Conservation (phyloP, 176 grass and related monocot species). For the Elaeis guineensis region DNA sequence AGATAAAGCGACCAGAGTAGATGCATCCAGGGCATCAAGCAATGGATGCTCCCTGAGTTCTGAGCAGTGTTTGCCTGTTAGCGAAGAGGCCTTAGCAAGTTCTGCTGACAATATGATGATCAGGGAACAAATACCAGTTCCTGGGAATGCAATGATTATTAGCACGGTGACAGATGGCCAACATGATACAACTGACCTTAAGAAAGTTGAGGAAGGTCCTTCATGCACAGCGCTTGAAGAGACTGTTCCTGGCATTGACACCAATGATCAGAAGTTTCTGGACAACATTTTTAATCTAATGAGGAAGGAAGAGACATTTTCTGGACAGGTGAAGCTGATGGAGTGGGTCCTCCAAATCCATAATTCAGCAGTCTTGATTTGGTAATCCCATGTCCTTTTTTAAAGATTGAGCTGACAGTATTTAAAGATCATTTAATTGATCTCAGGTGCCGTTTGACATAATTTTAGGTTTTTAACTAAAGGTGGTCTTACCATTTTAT, state of each 20-base stretch:
- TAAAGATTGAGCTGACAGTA: slow-evolving; percentile 5
- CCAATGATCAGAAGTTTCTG: slow-evolving; percentile 80
- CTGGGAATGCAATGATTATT: slow-evolving; percentile 15
- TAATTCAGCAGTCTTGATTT: slow-evolving; percentile 63
- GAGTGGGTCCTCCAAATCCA: slow-evolving; percentile 84
- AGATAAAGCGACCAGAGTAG: slow-evolving; percentile 48
- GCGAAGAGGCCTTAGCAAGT: too few species aligned
- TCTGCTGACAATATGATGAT: slow-evolving; percentile 28
- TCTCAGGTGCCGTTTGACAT: slow-evolving; percentile 2
- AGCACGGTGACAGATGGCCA: slow-evolving; percentile 15
- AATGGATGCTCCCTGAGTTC: slow-evolving; percentile 23
- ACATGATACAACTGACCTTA: slow-evolving; percentile 21
- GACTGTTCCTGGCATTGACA: slow-evolving; percentile 36
- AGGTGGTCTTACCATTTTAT: slow-evolving; percentile 72
- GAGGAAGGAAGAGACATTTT: slow-evolving; percentile 73
- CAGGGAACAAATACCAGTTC: slow-evolving; percentile 21
- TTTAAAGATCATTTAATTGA: slow-evolving; percentile 8
- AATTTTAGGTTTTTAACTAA: slow-evolving; percentile 72
- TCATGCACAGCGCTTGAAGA: slow-evolving; percentile 26
- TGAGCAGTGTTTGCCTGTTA: slow-evolving; percentile 15
- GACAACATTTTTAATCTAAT: slow-evolving; percentile 80
- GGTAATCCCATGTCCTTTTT: slow-evolving; percentile 29
- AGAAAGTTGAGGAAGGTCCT: slow-evolving; percentile 25
- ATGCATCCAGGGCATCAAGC: slow-evolving; percentile 25
- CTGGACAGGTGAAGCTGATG: slow-evolving; percentile 88